Evolutionary conservation across 1,284 basidiomycete species (phyloP).

Genomic region (Ceratobasidium sp.): DNA sequence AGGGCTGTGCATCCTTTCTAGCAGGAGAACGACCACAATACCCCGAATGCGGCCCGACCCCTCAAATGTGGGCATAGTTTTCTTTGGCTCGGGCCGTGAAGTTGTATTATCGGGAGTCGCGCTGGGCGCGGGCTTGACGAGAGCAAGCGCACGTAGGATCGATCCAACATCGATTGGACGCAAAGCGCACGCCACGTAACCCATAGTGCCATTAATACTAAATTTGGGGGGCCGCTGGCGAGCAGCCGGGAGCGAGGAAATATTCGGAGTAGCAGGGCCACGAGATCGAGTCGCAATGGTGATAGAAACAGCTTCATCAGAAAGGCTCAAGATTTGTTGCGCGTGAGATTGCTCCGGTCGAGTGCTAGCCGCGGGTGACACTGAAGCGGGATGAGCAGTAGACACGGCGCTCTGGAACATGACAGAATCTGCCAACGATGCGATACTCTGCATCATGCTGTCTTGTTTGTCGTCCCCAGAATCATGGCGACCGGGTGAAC

Average conservation of each 20-base stretch:
- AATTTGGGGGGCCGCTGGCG: slow-evolving; percentile 41
- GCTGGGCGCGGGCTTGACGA: slow-evolving; percentile 14
- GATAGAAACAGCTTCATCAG: slow-evolving; percentile 65
- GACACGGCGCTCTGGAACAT: slow-evolving; percentile 83
- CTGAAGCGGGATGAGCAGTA: slow-evolving; percentile 51
- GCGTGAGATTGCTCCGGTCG: slow-evolving; percentile 40
- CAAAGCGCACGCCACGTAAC: slow-evolving; percentile 35
- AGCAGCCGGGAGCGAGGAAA: slow-evolving; percentile 55
- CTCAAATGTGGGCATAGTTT: slow-evolving; percentile 23
- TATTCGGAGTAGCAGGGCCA: slow-evolving; percentile 62
- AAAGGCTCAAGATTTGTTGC: slow-evolving; percentile 33
- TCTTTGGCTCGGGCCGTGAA: slow-evolving; percentile 14
- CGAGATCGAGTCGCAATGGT: slow-evolving; percentile 67
- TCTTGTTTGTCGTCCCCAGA: slow-evolving; percentile 55
- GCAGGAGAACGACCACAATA: slow-evolving; percentile 17
- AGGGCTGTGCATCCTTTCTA: slow-evolving; percentile 23
- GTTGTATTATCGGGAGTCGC: background rate
- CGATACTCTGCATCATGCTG: slow-evolving; percentile 82
- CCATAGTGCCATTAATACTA: slow-evolving; percentile 30
- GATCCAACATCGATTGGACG: slow-evolving; percentile 37
- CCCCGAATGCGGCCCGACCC: slow-evolving; percentile 40
- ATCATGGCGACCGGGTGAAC: slow-evolving; percentile 33
- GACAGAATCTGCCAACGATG: slow-evolving; percentile 65
- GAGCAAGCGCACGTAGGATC: slow-evolving; percentile 33
- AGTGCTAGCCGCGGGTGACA: slow-evolving; percentile 34